Evolutionary conservation across 352 stramenopile species (phyloP).

Genomic region (Phytophthora pluvialis): DNA sequence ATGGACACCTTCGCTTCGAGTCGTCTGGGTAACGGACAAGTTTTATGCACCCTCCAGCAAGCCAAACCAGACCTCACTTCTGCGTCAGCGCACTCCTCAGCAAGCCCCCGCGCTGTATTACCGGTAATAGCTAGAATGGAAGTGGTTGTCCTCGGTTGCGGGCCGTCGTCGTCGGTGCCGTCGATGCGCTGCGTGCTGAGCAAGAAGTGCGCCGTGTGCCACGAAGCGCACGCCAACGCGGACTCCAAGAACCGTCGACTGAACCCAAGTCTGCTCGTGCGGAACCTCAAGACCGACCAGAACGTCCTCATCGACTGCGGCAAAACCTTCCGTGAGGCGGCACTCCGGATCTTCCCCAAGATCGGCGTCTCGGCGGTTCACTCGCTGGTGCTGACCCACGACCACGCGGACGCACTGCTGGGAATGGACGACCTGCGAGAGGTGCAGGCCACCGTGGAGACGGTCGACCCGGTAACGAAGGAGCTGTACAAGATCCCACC

Average conservation of each 20-base stretch:
- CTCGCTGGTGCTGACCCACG: slow-evolving; percentile 82
- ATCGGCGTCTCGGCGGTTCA: slow-evolving; percentile 64
- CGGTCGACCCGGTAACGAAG: slow-evolving; percentile 60
- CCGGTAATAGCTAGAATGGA: slow-evolving; percentile 73
- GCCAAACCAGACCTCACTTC: neutral
- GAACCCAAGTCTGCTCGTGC: slow-evolving; percentile 83
- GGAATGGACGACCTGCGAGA: slow-evolving; percentile 88
- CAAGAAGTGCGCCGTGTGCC: slow-evolving; percentile 62
- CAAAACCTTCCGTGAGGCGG: slow-evolving; percentile 89
- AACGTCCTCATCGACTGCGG: slow-evolving; percentile 89
- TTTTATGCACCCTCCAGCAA: slow-evolving; percentile 29
- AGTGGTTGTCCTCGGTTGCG: slow-evolving; percentile 82
- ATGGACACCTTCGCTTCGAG: neutral
- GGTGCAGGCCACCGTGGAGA: slow-evolving; percentile 67
- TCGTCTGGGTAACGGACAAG: slow-evolving; percentile 21
- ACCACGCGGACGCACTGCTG: slow-evolving; percentile 84
- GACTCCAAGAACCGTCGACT: slow-evolving; percentile 79
- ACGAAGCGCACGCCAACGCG: slow-evolving; percentile 69
- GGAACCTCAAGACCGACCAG: slow-evolving; percentile 39
- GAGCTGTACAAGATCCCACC: slow-evolving; percentile 65
- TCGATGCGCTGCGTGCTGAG: slow-evolving; percentile 77
- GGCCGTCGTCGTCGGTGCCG: slow-evolving; percentile 84
- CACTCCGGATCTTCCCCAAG: slow-evolving; percentile 68
- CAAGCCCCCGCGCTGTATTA: too few species aligned
- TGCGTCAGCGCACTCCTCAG: too few species aligned